Evolutionary conservation across 192 early-diverging fungal species (phyloP), one percentile per base, ranked within the genome.

Genomic region (Backusella tarrabulga): DNA sequence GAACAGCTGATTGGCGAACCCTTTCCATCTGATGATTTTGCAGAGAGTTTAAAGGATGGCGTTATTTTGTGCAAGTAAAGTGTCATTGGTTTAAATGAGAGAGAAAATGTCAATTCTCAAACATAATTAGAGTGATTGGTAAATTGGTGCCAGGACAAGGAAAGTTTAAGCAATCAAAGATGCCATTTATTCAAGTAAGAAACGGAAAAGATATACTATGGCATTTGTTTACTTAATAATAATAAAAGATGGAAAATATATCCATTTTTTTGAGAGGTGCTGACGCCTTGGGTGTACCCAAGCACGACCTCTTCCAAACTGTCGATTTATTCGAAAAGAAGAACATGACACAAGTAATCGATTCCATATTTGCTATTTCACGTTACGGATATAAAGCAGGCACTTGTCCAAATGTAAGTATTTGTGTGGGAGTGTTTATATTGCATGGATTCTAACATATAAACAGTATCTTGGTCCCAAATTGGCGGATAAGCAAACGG

Each of bases 281-380:
- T 17, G 85, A 88, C 42, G 82, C 86, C 72, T 74, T 93, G 26
- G 94, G 94, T 40, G 91, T 92, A 44, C 93, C 91, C 29, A 85
- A 87, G 50, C 84, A 86, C 78, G 92, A 94, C 68, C 85, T 90
- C 4, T 95, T 95, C 81, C 93, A 94, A 80, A 95, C 94, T 17
- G 88, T 95, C 36, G 94, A 95, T 75, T 80, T 95, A 56, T 95
- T 86, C 77, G 94, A 95, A 74, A 81, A 84, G 69, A 94, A 94
- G 85, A 92, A 93, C 82, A 82, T 88, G 56, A 84, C 84, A 4
- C 87, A 90, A 72, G 78, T 75, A 2, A 87, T 94, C 19, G 91
- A 94, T 82, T 87, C 88, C 32, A 86, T 95, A 32, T 95, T 90
- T 67, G 87, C 94, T 8, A 80, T 95, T 2, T 92, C 91, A 12